Base-by-base conservation (phyloP, 768 basidiomycete genomes). In the Rhodosporidiobolus sp. region DNA sequence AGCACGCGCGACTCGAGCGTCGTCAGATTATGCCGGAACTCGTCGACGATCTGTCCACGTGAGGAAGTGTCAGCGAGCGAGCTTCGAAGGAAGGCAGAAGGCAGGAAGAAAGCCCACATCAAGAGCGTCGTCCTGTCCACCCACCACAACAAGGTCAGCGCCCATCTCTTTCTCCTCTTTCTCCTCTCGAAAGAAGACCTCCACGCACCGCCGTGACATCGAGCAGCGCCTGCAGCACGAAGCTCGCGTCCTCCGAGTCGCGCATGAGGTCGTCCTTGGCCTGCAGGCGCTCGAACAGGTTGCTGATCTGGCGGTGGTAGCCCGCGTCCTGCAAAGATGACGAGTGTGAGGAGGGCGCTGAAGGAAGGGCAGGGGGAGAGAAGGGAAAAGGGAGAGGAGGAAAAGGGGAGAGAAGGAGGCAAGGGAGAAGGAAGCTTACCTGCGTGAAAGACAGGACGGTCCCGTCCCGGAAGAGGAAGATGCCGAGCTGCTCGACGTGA, bases 391-490 rank as follows among this genome's bases (percentile, higher is more conserved):
- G n/a, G n/a, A n/a, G n/a, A n/a, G n/a, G n/a, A n/a, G n/a, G n/a
- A n/a, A n/a, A n/a, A n/a, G n/a, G n/a, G n/a, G n/a, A n/a, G n/a
- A n/a, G n/a, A n/a, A n/a, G n/a, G n/a, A n/a, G n/a, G n/a, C n/a
- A n/a, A n/a, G n/a, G n/a, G n/a, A n/a, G n/a, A n/a, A n/a, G n/a
- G n/a, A n/a, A n/a, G n/a, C n/a, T n/a, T n/a, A n/a, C n/a, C n/a
- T n/a, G 71, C 19, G 61, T 52, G 32, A 72, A 58, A 3, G 58
- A 53, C 30, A 43, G 50, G 46, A 74, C 79, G 81, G 63, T 77
- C 85, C 89, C 89, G 77, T 89, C 86, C 69, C 87, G 83, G 74
- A 87, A 83, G 12, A 90, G 83, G 81, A 89, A 89, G 68, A 90
- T 85, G 77, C 84, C 89, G 82, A 90, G 83, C 6, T 89, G 87